Percentiles rank a stretch among this genome's conserved stretches.
phyloP scores from a whole-genome alignment of 345 rosid species.

The Sapria himalayana region DNA sequence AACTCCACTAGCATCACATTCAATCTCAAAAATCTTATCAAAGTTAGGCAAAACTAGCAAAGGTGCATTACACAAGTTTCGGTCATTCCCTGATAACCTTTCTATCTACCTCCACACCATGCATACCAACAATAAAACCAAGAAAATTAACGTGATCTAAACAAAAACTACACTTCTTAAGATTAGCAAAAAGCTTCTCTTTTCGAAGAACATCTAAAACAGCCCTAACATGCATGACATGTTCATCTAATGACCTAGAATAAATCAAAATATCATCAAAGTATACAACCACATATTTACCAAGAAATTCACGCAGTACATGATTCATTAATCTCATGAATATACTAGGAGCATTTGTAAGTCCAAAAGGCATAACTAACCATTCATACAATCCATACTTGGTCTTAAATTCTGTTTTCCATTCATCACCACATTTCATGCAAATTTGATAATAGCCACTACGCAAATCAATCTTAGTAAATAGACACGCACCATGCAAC shows the following conservation, averaged over 20 bases:
- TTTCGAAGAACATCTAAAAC: background rate
- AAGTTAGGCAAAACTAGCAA: too few relatives aligned
- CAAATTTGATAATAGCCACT: background rate
- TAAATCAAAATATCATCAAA: slow-evolving; percentile 1
- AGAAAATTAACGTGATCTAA: background rate
- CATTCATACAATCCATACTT: background rate
- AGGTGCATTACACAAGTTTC: too few relatives aligned
- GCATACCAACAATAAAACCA: background rate
- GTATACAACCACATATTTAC: too few relatives aligned
- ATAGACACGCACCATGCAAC: background rate
- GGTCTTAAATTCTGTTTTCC: background rate
- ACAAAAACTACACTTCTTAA: background rate
- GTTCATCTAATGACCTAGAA: background rate
- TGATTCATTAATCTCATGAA: background rate
- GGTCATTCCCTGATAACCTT: background rate
- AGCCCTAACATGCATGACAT: background rate
- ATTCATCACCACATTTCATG: background rate
- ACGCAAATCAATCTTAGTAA: background rate
- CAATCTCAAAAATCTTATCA: too few relatives aligned
- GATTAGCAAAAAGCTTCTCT: background rate
- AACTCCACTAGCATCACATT: too few relatives aligned
- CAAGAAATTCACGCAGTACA: background rate
- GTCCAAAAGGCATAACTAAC: background rate
- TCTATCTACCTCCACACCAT: background rate
- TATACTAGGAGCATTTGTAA: background rate